Evolutionary conservation across 352 stramenopile species (phyloP).

Genomic region (Detonula confervacea): DNA sequence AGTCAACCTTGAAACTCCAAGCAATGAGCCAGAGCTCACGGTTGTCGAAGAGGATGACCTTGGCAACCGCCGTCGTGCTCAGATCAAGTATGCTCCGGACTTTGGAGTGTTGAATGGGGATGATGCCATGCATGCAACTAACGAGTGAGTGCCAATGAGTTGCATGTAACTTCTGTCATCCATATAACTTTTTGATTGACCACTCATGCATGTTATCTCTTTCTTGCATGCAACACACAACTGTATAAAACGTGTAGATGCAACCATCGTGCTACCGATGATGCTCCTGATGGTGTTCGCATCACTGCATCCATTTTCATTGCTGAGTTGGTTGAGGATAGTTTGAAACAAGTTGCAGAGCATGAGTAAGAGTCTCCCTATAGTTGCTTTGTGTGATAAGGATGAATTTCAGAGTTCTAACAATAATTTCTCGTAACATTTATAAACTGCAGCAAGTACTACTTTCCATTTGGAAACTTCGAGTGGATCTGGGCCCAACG

Average conservation of each 20-base stretch:
- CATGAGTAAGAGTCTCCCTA: slow-evolving; percentile 20
- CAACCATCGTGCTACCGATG: slow-evolving; percentile 28
- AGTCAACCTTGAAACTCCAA: slow-evolving; percentile 28
- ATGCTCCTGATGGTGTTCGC: slow-evolving; percentile 12
- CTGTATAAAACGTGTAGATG: background rate
- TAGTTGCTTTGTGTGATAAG: background rate
- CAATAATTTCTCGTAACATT: background rate
- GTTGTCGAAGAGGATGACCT: slow-evolving; percentile 30
- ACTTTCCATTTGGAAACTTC: slow-evolving; percentile 35
- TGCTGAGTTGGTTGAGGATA: slow-evolving; percentile 20
- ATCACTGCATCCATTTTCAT: slow-evolving; percentile 31
- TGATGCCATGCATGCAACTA: slow-evolving; percentile 39
- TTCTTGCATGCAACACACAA: background rate
- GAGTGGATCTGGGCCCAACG: slow-evolving; percentile 31
- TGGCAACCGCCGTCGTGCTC: slow-evolving; percentile 20
- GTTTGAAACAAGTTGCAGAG: slow-evolving; percentile 21
- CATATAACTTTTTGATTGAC: slow-evolving; percentile 1
- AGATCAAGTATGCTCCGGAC: slow-evolving; percentile 26
- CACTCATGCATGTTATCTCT: background rate
- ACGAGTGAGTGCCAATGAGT: slow-evolving; percentile 14
- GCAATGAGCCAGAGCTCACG: slow-evolving; percentile 22
- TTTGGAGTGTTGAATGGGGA: slow-evolving; percentile 34
- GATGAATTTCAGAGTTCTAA: background rate
- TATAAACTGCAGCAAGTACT: slow-evolving; percentile 19
- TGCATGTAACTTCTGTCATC: too few species aligned